These are phyloP conservation scores for Noccaea caerulescens DNA, from an alignment of 345 rosid genomes.

Conservation along the genomic window DNA sequence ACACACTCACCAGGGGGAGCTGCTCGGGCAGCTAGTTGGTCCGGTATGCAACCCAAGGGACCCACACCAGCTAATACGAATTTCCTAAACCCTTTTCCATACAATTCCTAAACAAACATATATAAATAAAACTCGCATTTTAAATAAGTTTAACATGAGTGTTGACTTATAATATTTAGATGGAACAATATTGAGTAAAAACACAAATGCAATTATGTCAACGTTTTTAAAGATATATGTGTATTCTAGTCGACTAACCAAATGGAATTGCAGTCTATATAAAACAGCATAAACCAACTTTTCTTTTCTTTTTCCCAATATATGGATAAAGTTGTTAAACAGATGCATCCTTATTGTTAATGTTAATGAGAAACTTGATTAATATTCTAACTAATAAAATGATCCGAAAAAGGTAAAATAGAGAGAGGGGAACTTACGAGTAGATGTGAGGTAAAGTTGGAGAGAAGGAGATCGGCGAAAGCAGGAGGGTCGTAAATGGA, in stretches of 20 bases:
- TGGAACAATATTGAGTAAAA: not conserved
- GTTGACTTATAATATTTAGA: not conserved
- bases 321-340: not conserved
- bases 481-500: slow-evolving; percentile 53
- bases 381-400: too few relatives aligned
- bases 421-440: slow-evolving; percentile 43
- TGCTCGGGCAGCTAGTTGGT: slow-evolving; percentile 52
- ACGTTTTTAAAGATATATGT: not conserved
- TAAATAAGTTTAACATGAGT: not conserved
- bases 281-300: not conserved
- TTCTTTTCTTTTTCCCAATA: not conserved
- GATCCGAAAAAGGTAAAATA: too few relatives aligned
- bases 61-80: slow-evolving; percentile 64
- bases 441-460: slow-evolving; percentile 53
- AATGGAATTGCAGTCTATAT: not conserved
- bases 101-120: slow-evolving; percentile 43
- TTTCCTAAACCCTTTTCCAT: slow-evolving; percentile 66
- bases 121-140: not conserved
- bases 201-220: not conserved
- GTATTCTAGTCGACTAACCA: not conserved
- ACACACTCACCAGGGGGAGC: slow-evolving; percentile 53
- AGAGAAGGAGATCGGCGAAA: slow-evolving; percentile 63
- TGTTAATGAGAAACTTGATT: too few relatives aligned
- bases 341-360: not conserved
- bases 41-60: slow-evolving; percentile 71